Percentiles rank a stretch among this genome's conserved stretches.
These are phyloP conservation scores for Naganishia antarctica DNA, from an alignment of 768 basidiomycete genomes.

Conservation along the genomic window DNA sequence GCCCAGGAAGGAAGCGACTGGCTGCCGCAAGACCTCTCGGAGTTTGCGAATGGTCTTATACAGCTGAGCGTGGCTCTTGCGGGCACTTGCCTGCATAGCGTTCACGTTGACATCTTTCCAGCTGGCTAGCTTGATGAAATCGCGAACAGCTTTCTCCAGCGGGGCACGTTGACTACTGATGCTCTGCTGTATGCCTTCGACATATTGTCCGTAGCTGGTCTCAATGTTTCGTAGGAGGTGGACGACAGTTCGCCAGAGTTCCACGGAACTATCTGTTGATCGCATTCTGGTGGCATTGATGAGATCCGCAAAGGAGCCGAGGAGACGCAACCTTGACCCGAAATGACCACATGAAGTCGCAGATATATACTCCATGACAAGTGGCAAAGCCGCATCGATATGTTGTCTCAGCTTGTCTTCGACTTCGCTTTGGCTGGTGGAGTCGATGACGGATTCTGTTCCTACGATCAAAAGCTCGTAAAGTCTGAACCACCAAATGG, in stretches of 20 bases:
- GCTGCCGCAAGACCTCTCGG: conserved; percentile 77
- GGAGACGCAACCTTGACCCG: conserved; percentile 60
- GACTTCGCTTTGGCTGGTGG: conserved; percentile 36
- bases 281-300: conserved; percentile 34
- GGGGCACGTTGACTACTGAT: conserved; percentile 58
- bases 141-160: conserved; percentile 74
- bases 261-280: conserved; percentile 39
- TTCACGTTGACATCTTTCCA: conserved; percentile 97
- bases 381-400: conserved; percentile 63
- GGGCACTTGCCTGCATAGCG: conserved; percentile 84
- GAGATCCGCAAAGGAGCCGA: conserved; percentile 60
- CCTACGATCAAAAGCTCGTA: conserved; percentile 68
- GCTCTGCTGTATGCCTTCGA: conserved; percentile 52
- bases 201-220: conserved; percentile 63
- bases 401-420: conserved; percentile 52
- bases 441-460: conserved; percentile 44
- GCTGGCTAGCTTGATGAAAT: conserved; percentile 88
- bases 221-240: conserved; percentile 62
- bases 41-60: conserved; percentile 88
- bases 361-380: conserved; percentile 74
- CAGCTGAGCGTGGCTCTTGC: conserved; percentile 80
- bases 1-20: conserved; percentile 49
- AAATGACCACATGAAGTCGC: conserved; percentile 81
- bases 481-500: conserved; percentile 85
- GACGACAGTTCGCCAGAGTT: conserved; percentile 54